A percentile compares a stretch with the other conserved stretches of the same genome.
Evolutionary conservation across 805 yeast species (phyloP).

Genomic region (Wickerhamomyces silvicola): DNA sequence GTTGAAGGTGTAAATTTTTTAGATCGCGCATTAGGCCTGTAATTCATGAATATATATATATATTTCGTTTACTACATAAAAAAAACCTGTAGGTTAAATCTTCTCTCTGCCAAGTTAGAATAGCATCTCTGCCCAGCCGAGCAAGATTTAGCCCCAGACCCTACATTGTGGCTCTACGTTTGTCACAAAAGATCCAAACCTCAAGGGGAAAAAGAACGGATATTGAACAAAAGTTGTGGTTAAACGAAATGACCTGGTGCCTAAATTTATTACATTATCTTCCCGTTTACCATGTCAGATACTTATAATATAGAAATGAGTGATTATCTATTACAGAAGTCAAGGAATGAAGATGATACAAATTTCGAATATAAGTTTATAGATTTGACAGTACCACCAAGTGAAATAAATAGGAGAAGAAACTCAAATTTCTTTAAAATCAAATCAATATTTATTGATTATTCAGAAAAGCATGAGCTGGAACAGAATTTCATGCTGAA

Average conservation of each 20-base stretch:
- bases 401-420: conserved; percentile 2
- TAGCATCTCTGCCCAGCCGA: no score
- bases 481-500: conserved; percentile 27
- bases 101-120: no score
- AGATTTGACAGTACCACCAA: conserved; percentile 3
- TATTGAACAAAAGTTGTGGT: no score
- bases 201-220: no score
- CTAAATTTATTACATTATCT: no score
- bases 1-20: conserved; percentile 40
- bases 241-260: no score
- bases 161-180: no score
- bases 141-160: no score
- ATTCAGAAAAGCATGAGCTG: conserved; percentile 26
- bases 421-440: conserved; percentile 7
- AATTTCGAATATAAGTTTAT: conserved; percentile 5
- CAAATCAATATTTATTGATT: conserved; percentile 13
- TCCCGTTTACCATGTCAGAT: no score
- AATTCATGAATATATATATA: neutral
- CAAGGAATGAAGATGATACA: conserved; percentile 1
- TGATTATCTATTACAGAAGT: conserved; percentile 4
- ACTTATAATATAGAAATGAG: conserved; percentile 7
- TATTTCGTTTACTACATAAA: no score
- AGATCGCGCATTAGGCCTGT: conserved; percentile 24
- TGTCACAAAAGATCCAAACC: no score
- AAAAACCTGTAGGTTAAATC: no score